A percentile compares a stretch with the other conserved stretches of the same genome.
Conservation (phyloP, 176 grass and related monocot genomes). For the Triticum monococcum region DNA sequence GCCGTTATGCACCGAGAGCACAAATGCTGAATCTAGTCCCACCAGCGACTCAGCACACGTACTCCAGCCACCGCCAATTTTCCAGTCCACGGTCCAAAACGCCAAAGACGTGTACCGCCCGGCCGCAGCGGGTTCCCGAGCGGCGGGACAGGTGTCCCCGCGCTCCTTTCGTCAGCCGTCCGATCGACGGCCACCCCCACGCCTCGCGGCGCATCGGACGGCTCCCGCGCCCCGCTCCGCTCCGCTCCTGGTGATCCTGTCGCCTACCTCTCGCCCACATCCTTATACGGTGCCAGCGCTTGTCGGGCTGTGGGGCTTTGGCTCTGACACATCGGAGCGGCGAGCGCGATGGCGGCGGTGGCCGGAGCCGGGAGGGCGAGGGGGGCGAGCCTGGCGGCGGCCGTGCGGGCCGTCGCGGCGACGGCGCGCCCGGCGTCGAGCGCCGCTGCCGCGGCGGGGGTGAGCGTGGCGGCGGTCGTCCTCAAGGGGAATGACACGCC, state of each 20-base stretch:
- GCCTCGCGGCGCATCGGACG: conserved; percentile 3
- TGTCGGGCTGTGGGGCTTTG: conserved; percentile 31
- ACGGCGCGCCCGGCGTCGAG: conserved; percentile 54
- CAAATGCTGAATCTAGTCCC: neutral
- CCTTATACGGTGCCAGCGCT: conserved; percentile 34
- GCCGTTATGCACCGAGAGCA: neutral
- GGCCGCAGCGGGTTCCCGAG: neutral
- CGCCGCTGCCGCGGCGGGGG: conserved; percentile 36
- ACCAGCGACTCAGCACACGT: neutral
- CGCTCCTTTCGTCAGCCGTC: neutral
- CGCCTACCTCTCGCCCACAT: conserved; percentile 10
- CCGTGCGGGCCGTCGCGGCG: conserved; percentile 34
- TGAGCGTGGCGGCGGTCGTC: conserved; percentile 27
- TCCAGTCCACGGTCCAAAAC: neutral
- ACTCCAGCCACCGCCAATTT: neutral
- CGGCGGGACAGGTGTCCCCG: conserved; percentile 21
- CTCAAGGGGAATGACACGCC: conserved; percentile 66
- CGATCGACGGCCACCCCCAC: neutral
- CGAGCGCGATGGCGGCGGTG: conserved; percentile 20
- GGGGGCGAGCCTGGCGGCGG: conserved; percentile 38
- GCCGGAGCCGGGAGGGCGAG: conserved; percentile 13
- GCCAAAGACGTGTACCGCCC: conserved; percentile 8
- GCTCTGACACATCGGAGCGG: conserved; percentile 22
- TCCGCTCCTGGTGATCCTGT: conserved; percentile 7
- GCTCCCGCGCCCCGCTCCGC: conserved; percentile 6